Percentiles rank a stretch among this genome's conserved stretches.
Evolutionary conservation across 768 basidiomycete genomes (phyloP).

Genomic region (Pleurotus salmoneostramineus): DNA sequence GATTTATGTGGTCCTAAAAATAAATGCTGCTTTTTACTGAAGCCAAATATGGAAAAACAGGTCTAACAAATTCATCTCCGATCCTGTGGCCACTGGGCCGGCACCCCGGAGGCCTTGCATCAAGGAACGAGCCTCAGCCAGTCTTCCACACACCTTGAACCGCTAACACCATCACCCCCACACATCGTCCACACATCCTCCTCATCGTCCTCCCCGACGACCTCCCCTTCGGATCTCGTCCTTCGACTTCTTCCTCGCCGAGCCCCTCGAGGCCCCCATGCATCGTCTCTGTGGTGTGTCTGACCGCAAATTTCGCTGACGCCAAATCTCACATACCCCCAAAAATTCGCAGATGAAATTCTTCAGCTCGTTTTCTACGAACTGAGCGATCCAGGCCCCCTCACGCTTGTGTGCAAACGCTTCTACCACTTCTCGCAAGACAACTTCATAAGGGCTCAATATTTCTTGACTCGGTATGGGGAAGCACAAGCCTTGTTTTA

Average conservation of each 20-base stretch:
- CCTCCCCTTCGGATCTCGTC: slow-evolving; percentile 8
- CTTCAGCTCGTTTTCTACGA: slow-evolving; percentile 73
- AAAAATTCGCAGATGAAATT: slow-evolving; percentile 46
- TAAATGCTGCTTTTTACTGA: neutral
- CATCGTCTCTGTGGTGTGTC: slow-evolving; percentile 65
- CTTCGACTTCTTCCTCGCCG: slow-evolving; percentile 12
- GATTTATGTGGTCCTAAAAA: neutral
- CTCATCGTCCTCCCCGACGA: slow-evolving; percentile 11
- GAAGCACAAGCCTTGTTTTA: slow-evolving; percentile 66
- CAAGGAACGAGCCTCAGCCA: slow-evolving; percentile 14
- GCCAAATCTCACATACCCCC: too few species aligned
- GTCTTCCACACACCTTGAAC: slow-evolving; percentile 17
- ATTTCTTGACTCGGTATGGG: slow-evolving; percentile 75
- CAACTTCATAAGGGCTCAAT: slow-evolving; percentile 72
- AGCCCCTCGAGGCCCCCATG: slow-evolving; percentile 30
- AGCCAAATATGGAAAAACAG: neutral
- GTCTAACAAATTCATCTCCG: slow-evolving; percentile 5
- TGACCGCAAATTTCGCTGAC: slow-evolving; percentile 1
- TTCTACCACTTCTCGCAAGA: slow-evolving; percentile 62
- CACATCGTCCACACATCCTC: slow-evolving; percentile 5
- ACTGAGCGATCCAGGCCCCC: slow-evolving; percentile 57
- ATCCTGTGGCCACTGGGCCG: neutral
- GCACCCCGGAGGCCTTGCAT: slow-evolving; percentile 6
- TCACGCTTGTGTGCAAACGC: slow-evolving; percentile 56
- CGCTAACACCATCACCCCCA: slow-evolving; percentile 12